Conservation (phyloP, 202 grass and related monocot genomes). For the Carex arenaria region DNA sequence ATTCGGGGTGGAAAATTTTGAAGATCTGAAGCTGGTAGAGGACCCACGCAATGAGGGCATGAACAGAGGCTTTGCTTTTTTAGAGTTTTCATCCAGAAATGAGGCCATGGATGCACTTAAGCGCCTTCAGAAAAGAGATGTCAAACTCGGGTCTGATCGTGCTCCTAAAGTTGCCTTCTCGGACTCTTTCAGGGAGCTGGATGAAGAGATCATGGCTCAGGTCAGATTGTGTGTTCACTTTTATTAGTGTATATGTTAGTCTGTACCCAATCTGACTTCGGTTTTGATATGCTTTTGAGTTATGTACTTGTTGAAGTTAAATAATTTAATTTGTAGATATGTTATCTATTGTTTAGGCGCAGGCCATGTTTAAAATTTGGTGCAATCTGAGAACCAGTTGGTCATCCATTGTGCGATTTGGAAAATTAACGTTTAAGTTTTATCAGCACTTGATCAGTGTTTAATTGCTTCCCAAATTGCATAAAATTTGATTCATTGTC, state of each 20-base stretch:
- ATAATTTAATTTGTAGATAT: neutral
- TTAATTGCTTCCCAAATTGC: neutral
- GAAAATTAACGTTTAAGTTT: neutral
- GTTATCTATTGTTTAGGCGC: neutral
- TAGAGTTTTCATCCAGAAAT: conserved; percentile 57
- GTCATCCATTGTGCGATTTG: neutral
- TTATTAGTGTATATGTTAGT: neutral
- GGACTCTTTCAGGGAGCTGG: conserved; percentile 61
- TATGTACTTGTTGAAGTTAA: neutral
- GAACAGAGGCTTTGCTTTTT: conserved; percentile 73
- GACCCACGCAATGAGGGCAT: conserved; percentile 60
- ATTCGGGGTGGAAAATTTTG: conserved; percentile 49
- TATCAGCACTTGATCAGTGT: neutral
- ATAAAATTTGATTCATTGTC: neutral
- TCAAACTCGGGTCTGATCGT: conserved; percentile 56
- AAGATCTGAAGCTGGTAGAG: conserved; percentile 57
- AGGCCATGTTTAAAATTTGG: neutral
- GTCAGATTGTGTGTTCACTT: conserved; percentile 12
- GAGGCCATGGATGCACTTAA: conserved; percentile 68
- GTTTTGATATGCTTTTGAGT: conserved; percentile 1
- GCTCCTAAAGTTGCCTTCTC: conserved; percentile 77
- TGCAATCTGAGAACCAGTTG: neutral
- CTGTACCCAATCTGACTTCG: neutral
- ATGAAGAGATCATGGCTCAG: conserved; percentile 66
- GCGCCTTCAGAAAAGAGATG: conserved; percentile 58